Percentiles rank a stretch among this genome's conserved stretches.
Evolutionary conservation across 768 basidiomycete species (phyloP).

Genomic region (Chalciporus pseudorubinellus): DNA sequence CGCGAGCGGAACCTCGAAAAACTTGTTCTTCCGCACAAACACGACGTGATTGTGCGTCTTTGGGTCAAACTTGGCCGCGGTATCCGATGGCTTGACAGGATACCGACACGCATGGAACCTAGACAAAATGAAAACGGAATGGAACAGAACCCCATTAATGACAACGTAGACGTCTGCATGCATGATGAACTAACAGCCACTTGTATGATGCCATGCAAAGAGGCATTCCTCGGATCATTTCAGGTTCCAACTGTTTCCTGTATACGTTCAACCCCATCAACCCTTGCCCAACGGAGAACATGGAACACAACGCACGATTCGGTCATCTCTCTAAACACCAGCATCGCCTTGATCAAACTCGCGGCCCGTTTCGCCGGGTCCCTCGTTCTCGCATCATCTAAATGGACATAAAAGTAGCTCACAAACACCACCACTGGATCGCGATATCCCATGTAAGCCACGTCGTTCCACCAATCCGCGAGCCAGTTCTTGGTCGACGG

Average conservation of each 20-base stretch:
- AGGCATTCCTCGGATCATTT: conserved; percentile 74
- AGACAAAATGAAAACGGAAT: neutral
- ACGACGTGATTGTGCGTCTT: conserved; percentile 80
- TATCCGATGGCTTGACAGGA: conserved; percentile 80
- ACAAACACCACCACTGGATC: conserved; percentile 91
- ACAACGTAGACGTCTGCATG: neutral
- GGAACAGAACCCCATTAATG: conserved; percentile 6
- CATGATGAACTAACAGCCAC: conserved; percentile 61
- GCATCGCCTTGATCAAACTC: conserved; percentile 75
- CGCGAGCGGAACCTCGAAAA: conserved; percentile 77
- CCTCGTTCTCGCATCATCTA: conserved; percentile 55
- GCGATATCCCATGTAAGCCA: conserved; percentile 81
- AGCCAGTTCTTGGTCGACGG: conserved; percentile 75
- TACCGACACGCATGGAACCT: conserved; percentile 93
- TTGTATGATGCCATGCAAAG: conserved; percentile 94
- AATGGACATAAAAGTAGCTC: conserved; percentile 93
- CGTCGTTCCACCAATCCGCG: conserved; percentile 98
- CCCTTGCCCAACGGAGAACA: too few species aligned
- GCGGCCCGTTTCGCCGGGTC: conserved; percentile 75
- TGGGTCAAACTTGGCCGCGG: conserved; percentile 77
- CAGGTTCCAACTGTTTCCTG: conserved; percentile 81
- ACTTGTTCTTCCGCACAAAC: conserved; percentile 87
- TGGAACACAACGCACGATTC: conserved; percentile 77
- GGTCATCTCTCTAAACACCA: conserved; percentile 80
- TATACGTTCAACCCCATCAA: too few species aligned